phyloP scores from a whole-genome alignment of 352 stramenopile species.

The Elongisporangium undulatum region DNA sequence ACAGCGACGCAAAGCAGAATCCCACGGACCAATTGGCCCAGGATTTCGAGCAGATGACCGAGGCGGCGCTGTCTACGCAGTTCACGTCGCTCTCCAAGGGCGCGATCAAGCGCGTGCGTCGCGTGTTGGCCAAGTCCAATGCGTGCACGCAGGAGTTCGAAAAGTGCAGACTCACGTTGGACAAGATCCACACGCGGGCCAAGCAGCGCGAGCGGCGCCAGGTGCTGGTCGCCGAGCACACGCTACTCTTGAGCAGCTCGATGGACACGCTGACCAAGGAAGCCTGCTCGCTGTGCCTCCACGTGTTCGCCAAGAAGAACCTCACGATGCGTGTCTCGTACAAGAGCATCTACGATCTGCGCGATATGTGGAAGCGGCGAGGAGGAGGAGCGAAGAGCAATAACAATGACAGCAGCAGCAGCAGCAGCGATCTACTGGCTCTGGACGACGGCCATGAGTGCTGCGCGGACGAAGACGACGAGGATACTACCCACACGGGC shows the following conservation, averaged over 20 bases:
- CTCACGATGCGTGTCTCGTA: slow-evolving; percentile 51
- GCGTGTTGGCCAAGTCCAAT: slow-evolving; percentile 54
- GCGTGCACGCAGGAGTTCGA: slow-evolving; percentile 56
- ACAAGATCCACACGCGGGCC: slow-evolving; percentile 42
- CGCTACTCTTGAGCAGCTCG: slow-evolving; percentile 37
- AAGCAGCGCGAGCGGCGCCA: slow-evolving; percentile 32
- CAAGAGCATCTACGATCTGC: slow-evolving; percentile 60
- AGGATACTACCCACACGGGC: neutral
- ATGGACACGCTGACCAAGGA: slow-evolving; percentile 50
- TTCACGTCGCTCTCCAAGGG: slow-evolving; percentile 42
- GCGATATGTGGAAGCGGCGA: slow-evolving; percentile 27
- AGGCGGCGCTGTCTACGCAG: slow-evolving; percentile 38
- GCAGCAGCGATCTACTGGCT: neutral
- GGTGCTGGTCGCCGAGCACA: slow-evolving; percentile 34
- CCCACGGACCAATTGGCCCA: slow-evolving; percentile 6
- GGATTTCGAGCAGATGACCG: slow-evolving; percentile 54
- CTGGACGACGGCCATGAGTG: neutral
- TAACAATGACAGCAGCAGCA: slow-evolving; percentile 4
- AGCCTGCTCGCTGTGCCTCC: slow-evolving; percentile 46
- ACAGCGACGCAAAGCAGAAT: neutral
- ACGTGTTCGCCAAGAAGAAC: slow-evolving; percentile 56
- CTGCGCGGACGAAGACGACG: slow-evolving; percentile 1
- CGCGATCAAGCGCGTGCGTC: slow-evolving; percentile 51
- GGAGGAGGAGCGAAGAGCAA: neutral
- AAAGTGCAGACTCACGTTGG: slow-evolving; percentile 37